A percentile compares a stretch with the other conserved stretches of the same genome.
Conservation (phyloP, 139 green algal species). For the Limnomonas spitsbergensis region DNA sequence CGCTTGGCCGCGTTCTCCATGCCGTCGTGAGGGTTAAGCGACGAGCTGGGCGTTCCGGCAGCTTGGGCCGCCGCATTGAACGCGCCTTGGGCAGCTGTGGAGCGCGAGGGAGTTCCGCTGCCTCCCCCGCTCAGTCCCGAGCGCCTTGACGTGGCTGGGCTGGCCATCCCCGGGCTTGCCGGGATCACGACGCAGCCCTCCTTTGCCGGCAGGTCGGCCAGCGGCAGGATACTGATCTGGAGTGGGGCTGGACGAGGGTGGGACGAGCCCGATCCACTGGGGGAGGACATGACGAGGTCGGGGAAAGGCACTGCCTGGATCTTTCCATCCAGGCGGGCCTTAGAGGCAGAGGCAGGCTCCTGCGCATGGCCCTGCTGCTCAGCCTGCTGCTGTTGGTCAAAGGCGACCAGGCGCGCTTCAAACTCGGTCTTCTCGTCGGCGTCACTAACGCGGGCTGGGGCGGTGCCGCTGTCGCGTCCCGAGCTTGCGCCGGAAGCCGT, state of each 20-base stretch:
- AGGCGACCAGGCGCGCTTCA: neutral
- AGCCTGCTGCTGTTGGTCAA: too few species aligned
- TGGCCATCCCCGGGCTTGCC: neutral
- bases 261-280: neutral
- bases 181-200: neutral
- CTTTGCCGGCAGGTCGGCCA: neutral
- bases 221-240: too few species aligned
- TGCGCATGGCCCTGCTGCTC: too few species aligned
- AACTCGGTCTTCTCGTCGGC: neutral
- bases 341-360: too few species aligned
- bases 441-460: neutral
- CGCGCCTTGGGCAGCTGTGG: neutral
- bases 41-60: neutral
- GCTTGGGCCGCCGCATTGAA: neutral
- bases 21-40: neutral
- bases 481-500: too few species aligned
- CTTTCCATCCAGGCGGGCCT: too few species aligned
- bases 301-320: too few species aligned
- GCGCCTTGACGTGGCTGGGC: neutral
- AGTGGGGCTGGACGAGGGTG: neutral
- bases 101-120: neutral
- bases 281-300: too few species aligned
- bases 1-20: too few species aligned
- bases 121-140: neutral
- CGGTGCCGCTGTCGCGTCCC: neutral